Percentiles rank a stretch among this genome's conserved stretches.
phyloP scores from a whole-genome alignment of 768 basidiomycete genomes.

The Psilocybe tampanensis region DNA sequence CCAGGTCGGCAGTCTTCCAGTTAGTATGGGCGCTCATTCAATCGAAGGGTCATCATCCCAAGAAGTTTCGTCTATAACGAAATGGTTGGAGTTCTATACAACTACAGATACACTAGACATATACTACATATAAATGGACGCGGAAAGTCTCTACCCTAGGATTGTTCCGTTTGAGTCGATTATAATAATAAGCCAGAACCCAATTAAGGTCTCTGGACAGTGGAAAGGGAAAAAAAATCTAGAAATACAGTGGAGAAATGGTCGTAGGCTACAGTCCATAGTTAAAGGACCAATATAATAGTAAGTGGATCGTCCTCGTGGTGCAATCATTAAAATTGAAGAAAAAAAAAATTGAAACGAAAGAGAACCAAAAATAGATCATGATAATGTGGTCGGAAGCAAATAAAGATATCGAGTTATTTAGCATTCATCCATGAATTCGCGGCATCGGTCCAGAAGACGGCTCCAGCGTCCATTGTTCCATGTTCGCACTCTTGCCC shows the following conservation, averaged over 20 bases:
- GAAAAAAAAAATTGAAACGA: background rate
- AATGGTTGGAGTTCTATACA: background rate
- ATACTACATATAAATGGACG: background rate
- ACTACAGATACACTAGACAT: background rate
- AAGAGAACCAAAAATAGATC: background rate
- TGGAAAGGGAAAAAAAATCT: background rate
- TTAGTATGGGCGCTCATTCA: no score
- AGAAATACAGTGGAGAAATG: background rate
- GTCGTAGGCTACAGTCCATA: background rate
- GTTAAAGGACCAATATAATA: background rate
- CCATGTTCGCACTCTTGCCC: conserved; percentile 70
- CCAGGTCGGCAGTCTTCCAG: no score
- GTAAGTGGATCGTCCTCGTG: no score
- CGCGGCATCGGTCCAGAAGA: conserved; percentile 62
- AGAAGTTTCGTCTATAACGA: no score
- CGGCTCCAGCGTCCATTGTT: conserved; percentile 68
- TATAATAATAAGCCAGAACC: background rate
- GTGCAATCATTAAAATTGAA: no score
- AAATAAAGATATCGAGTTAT: background rate
- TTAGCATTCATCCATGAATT: conserved; percentile 62
- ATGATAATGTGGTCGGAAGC: background rate
- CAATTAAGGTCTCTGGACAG: no score
- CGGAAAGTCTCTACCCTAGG: background rate
- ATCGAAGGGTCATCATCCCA: no score
- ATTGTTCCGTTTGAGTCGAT: background rate